Base-by-base conservation (phyloP, 75 land plant species). In the Larix kaempferi region DNA sequence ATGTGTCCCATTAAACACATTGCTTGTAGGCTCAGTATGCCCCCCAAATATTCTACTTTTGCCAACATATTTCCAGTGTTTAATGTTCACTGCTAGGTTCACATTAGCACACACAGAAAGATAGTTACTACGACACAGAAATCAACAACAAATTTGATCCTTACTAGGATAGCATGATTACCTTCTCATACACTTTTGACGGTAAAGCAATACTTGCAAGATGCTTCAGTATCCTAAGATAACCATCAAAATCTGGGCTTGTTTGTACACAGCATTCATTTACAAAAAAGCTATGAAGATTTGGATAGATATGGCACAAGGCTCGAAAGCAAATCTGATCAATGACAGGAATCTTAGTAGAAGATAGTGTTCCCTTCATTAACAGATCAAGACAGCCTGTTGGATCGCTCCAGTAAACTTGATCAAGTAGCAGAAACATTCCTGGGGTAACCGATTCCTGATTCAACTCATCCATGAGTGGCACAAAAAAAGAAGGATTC, bases 341-440 rank as follows among this genome's bases (percentile, higher is more conserved):
- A 22, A 49, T 33, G 25, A 57, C 76, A 12, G 37, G 59, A 62
- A 62, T 25, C 65, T 62, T 62, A 35, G 21, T 19, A 57, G 33
- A 55, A 6, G 59, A 21, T 54, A 23, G 67, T 66, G 57, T 56
- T 21, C 64, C 22, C 49, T 74, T 63, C 73, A 25, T 77, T 15
- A 77, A 77, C 75, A 72, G 71, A 57, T 83, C 81, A 56, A 85
- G 16, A 74, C 83, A 77, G 29, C 90, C 91, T 80, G 90, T 83
- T 25, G 86, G 80, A 82, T 95, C 98, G 52, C 78, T 82, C 98
- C 95, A 93, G 55, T 80, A 85, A 14, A 95, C 88, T 69, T 89
- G 80, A 41, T 81, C 78, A 52, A 83, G 61, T 54, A 89, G 76
- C 56, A 88, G 78, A 77, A 95, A 78, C 10, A 57, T 71, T 76